Conservation (phyloP, 2,329 filamentous ascomycete species). For the Tolypocladium amazonense region DNA sequence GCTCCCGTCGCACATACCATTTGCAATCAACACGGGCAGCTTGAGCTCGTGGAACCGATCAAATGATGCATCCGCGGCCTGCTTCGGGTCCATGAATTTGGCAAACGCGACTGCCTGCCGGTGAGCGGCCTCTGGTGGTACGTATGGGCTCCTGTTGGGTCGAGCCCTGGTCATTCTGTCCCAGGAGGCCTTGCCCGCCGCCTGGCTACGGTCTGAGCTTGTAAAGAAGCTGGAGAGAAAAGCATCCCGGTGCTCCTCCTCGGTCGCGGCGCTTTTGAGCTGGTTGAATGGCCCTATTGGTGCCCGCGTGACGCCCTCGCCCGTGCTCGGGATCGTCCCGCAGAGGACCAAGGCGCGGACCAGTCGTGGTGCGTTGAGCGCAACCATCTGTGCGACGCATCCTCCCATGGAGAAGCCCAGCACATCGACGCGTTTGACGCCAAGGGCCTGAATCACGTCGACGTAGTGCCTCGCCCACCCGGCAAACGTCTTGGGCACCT, state of each 20-base stretch:
- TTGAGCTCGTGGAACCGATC: slow-evolving; percentile 20
- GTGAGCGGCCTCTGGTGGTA: slow-evolving; percentile 14
- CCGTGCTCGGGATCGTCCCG: slow-evolving; percentile 29
- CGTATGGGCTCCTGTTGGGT: slow-evolving; percentile 13
- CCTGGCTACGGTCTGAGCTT: slow-evolving; percentile 16
- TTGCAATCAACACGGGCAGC: slow-evolving; percentile 26
- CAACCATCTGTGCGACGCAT: slow-evolving; percentile 31
- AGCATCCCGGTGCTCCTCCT: slow-evolving; percentile 20
- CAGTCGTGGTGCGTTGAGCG: slow-evolving; percentile 24
- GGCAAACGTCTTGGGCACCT: slow-evolving; percentile 21
- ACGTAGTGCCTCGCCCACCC: slow-evolving; percentile 22
- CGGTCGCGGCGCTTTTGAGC: slow-evolving; percentile 18
- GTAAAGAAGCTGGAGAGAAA: slow-evolving; percentile 25
- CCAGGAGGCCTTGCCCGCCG: slow-evolving; percentile 22
- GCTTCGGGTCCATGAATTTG: slow-evolving; percentile 23
- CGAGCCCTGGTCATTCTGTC: slow-evolving; percentile 19
- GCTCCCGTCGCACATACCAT: slow-evolving; percentile 17
- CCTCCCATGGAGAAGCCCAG: slow-evolving; percentile 42
- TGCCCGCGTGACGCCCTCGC: slow-evolving; percentile 20
- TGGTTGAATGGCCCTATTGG: slow-evolving; percentile 20
- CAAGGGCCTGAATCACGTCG: slow-evolving; percentile 24
- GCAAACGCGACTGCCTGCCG: slow-evolving; percentile 21
- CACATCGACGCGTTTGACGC: slow-evolving; percentile 29
- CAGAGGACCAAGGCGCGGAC: slow-evolving; percentile 31
- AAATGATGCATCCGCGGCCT: slow-evolving; percentile 21